Evolutionary conservation across 2,329 filamentous ascomycete genomes (phyloP).

Genomic region (Parasarocladium wereldwijsianum): DNA sequence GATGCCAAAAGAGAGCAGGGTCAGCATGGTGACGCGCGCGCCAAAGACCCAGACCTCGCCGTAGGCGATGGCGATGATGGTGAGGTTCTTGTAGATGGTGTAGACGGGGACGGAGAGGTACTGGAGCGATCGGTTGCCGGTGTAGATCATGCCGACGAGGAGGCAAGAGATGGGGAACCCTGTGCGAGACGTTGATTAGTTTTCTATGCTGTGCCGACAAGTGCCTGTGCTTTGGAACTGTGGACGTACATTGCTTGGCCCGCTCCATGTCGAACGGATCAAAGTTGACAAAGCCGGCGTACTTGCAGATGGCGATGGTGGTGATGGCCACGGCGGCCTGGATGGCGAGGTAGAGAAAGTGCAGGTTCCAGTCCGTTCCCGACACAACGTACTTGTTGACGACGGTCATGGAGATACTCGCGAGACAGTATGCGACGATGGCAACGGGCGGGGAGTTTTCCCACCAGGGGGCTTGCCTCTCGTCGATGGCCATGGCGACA

Average conservation of each 20-base stretch:
- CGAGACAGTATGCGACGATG: constrained; percentile 79
- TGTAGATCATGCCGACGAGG: constrained; percentile 98
- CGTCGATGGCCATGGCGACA: neutral
- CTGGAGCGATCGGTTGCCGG: constrained; percentile 86
- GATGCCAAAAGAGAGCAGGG: constrained; percentile 83
- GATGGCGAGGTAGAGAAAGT: constrained; percentile 84
- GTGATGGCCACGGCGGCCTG: constrained; percentile 84
- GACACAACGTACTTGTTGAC: constrained; percentile 98
- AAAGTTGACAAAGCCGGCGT: constrained; percentile 63
- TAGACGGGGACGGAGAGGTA: constrained; percentile 96
- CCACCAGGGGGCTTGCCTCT: constrained; percentile 33
- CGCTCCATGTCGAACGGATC: constrained; percentile 74
- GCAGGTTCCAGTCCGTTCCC: constrained; percentile 81
- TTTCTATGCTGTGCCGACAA: neutral
- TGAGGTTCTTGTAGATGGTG: constrained; percentile 99
- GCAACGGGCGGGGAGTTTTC: constrained; percentile 68
- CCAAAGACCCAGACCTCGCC: constrained; percentile 98
- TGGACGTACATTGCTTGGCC: constrained; percentile 70
- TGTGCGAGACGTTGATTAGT: constrained; percentile 26
- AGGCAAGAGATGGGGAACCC: constrained; percentile 95
- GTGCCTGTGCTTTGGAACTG: neutral
- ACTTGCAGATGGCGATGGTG: constrained; percentile 73
- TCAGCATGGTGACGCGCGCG: constrained; percentile 73
- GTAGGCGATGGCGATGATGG: constrained; percentile 96
- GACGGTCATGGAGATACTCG: constrained; percentile 99